Evolutionary conservation across 2,329 filamentous ascomycete genomes (phyloP).

Genomic region (Ceratocystis papillata): DNA sequence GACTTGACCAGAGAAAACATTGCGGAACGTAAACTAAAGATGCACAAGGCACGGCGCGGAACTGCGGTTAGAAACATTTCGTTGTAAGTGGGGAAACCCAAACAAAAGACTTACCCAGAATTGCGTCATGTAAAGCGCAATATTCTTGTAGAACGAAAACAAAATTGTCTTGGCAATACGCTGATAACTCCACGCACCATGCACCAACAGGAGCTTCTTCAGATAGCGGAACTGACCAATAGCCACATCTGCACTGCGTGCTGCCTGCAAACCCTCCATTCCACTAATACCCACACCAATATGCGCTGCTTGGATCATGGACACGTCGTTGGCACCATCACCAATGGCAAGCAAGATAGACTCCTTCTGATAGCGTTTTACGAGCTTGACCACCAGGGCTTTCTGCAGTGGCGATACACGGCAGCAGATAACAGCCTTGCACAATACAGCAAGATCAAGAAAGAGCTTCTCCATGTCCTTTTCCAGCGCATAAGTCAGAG

Average conservation of each 20-base stretch:
- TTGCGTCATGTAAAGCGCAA: constrained; percentile 95
- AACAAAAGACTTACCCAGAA: constrained; percentile 65
- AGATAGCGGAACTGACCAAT: constrained; percentile 95
- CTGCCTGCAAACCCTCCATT: constrained; percentile 91
- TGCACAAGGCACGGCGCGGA: not conserved
- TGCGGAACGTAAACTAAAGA: constrained; percentile 82
- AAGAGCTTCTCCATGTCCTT: constrained; percentile 89
- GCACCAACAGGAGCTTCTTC: constrained; percentile 84
- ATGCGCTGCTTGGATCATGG: constrained; percentile 98
- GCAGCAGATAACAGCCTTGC: constrained; percentile 97
- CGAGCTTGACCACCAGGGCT: constrained; percentile 92
- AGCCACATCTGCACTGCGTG: constrained; percentile 86
- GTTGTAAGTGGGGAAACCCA: no score
- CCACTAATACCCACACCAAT: constrained; percentile 97
- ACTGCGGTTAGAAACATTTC: not conserved
- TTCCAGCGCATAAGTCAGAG: constrained; percentile 83
- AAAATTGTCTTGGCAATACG: constrained; percentile 93
- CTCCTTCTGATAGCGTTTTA: constrained; percentile 83
- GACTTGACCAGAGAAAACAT: constrained; percentile 92
- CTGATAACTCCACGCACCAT: constrained; percentile 96
- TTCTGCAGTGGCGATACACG: constrained; percentile 96
- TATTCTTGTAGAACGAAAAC: constrained; percentile 99
- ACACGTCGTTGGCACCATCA: constrained; percentile 97
- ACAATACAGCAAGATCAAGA: constrained; percentile 83
- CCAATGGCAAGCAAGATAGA: constrained; percentile 90